Percentiles rank a stretch among this genome's conserved stretches.
Evolutionary conservation across 1,139 yeast genomes (phyloP).

Genomic region (Yamadazyma atlantica): DNA sequence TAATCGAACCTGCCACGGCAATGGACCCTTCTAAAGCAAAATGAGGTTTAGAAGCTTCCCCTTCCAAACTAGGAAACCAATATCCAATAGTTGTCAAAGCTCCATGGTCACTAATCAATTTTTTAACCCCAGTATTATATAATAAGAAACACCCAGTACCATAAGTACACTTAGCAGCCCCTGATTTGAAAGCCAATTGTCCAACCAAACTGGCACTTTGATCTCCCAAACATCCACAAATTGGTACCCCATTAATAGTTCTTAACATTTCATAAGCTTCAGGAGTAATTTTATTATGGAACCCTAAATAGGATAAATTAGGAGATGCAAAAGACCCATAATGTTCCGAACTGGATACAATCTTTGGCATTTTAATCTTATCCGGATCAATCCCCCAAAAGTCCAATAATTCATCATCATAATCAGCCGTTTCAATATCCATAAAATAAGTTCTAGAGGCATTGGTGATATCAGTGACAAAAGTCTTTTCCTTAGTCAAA

Average conservation of each 20-base stretch:
- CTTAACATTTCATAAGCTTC: constrained; percentile 52
- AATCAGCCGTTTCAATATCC: constrained; percentile 75
- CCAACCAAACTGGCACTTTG: constrained; percentile 94
- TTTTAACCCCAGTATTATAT: constrained; percentile 77
- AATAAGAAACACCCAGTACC: constrained; percentile 95
- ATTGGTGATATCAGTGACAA: constrained; percentile 85
- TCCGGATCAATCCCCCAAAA: constrained; percentile 79
- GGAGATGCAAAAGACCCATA: constrained; percentile 75
- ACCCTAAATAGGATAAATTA: constrained; percentile 49
- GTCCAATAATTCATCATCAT: constrained; percentile 72
- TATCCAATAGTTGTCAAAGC: constrained; percentile 86
- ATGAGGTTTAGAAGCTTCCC: constrained; percentile 62
- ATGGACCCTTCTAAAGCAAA: constrained; percentile 94
- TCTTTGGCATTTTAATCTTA: constrained; percentile 72
- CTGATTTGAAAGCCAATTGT: constrained; percentile 79
- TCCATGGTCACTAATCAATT: constrained; percentile 71
- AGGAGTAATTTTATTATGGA: constrained; percentile 51
- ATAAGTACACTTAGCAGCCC: constrained; percentile 94
- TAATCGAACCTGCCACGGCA: constrained; percentile 94
- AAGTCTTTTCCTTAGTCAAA: constrained; percentile 69
- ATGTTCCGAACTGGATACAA: constrained; percentile 75
- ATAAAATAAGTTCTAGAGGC: constrained; percentile 91
- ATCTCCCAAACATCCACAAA: constrained; percentile 91
- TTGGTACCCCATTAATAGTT: constrained; percentile 61
- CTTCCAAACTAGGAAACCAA: constrained; percentile 71